A percentile compares a stretch with the other conserved stretches of the same genome.
phyloP scores from a whole-genome alignment of 73 alveolate species.

The Uronychia setigera region DNA sequence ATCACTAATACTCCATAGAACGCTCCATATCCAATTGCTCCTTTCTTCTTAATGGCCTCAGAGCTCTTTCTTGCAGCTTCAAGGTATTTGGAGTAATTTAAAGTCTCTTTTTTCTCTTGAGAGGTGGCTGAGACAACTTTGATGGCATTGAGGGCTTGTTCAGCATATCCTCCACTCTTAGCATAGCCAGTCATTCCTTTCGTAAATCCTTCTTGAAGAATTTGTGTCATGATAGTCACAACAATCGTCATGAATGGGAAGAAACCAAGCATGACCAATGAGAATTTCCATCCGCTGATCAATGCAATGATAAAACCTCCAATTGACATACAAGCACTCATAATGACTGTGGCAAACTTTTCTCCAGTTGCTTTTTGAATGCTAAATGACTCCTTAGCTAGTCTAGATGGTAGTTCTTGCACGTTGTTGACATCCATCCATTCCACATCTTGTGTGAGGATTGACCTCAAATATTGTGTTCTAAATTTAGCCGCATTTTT shows the following conservation, averaged over 20 bases:
- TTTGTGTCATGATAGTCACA: constrained; percentile 10
- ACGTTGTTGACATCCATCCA: constrained; percentile 15
- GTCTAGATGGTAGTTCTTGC: constrained; percentile 37
- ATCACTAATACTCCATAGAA: constrained; percentile 6
- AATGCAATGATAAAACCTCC: constrained; percentile 65
- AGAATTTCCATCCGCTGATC: constrained; percentile 67
- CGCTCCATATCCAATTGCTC: constrained; percentile 24
- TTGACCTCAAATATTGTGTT: constrained; percentile 1
- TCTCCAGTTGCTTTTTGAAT: constrained; percentile 24
- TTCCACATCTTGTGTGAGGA: constrained; percentile 17
- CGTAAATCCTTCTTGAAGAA: constrained; percentile 27
- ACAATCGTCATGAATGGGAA: constrained; percentile 46
- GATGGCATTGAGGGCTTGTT: constrained; percentile 61
- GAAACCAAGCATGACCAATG: constrained; percentile 52
- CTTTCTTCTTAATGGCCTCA: constrained; percentile 5
- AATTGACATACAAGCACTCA: constrained; percentile 13
- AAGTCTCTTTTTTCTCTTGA: constrained; percentile 40
- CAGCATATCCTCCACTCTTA: constrained; percentile 61
- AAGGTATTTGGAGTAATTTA: constrained; percentile 33
- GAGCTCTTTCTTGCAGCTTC: constrained; percentile 45
- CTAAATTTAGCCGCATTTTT: constrained; percentile 12
- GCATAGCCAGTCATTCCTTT: constrained; percentile 39
- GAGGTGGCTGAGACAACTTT: constrained; percentile 57
- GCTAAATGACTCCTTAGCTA: neutral
- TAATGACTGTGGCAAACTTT: constrained; percentile 16